Base-by-base conservation (phyloP, 148 eudicot genomes). In the Fagopyrum esculentum region DNA sequence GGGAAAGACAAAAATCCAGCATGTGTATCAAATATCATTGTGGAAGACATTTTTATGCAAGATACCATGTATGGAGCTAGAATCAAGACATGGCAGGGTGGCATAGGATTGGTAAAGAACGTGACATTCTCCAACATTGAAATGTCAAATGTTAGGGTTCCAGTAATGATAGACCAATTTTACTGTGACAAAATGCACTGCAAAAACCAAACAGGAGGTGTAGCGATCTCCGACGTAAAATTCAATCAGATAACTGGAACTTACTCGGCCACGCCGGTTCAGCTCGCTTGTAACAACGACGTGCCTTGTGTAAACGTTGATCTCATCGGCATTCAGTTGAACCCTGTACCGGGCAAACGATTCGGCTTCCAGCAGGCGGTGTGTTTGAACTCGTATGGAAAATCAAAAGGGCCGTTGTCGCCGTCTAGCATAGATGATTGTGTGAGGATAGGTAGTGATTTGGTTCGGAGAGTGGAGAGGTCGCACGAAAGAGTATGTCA, bases 1-100 rank as follows among this genome's bases (percentile, higher is more conserved):
- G 98, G 98, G 46, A 90, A 90, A 64, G 88, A 85, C 71, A 85
- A 69, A 78, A 90, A 86, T 63, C 73, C 84, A 16, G 98, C 96
- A 3, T 92, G 98, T 73, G 91, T 90, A 50, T 92, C 93, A 6
- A 80, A 92, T 76, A 84, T 92, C 26, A 64, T 80, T 5, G 90
- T 90, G 4, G 91, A 92, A 29, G 74, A 90, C 74, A 83, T 88
- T 72, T 4, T 75, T 74, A 84, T 90, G 87, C 81, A 81, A 22
- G 82, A 78, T 70, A 90, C 96, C 0, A 52, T 84, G 40, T 88
- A 80, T 48, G 98, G 98, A 78, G 98, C 80, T 43, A 79, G 98
- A 77, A 92, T 92, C 85, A 92, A 92, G 80, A 90, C 98, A 76
- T 92, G 98, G 98, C 93, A 89, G 96, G 98, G 98, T 22, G 98